Conservation (phyloP, 2,329 filamentous ascomycete genomes). For the Coniosporium tulheliwenetii region DNA sequence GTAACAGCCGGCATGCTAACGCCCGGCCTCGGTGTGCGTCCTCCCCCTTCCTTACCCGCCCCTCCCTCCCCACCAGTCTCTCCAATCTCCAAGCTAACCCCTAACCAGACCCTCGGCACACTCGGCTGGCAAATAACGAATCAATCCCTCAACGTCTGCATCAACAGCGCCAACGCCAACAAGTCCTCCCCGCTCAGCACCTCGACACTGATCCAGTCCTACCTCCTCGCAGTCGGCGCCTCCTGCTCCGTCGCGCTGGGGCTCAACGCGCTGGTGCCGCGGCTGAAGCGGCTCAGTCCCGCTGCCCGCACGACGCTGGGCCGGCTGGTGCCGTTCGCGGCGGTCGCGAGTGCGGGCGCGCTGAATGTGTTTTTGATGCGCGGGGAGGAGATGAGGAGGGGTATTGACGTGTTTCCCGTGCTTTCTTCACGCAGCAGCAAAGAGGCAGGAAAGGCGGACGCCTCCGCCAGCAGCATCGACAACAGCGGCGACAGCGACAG, state of each 20-base stretch:
- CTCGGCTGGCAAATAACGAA: conserved; percentile 92
- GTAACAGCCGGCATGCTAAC: conserved; percentile 97
- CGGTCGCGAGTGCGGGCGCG: conserved; percentile 78
- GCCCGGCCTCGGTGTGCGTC: conserved; percentile 56
- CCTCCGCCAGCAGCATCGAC: background rate
- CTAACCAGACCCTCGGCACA: conserved; percentile 54
- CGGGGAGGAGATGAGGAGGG: conserved; percentile 80
- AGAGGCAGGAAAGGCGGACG: conserved; percentile 48
- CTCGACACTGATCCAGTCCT: conserved; percentile 71
- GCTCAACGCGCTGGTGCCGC: conserved; percentile 76
- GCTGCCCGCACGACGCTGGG: conserved; percentile 60
- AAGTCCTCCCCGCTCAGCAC: conserved; percentile 82
- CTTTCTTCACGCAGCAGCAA: conserved; percentile 31
- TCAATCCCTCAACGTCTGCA: conserved; percentile 93
- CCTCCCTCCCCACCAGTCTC: background rate
- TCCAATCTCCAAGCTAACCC: background rate
- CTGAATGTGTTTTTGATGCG: conserved; percentile 98
- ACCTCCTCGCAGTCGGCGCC: conserved; percentile 78
- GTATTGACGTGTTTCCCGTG: conserved; percentile 84
- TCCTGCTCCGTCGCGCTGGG: conserved; percentile 89
- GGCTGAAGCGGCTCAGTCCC: conserved; percentile 61
- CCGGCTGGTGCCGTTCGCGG: conserved; percentile 89
- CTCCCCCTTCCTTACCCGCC: background rate
- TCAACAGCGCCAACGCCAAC: conserved; percentile 96
- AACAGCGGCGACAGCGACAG: background rate